Evolutionary conservation across 352 stramenopile genomes (phyloP), one percentile per base, ranked within the genome.

Genomic region (Globisporangium nagaii): DNA sequence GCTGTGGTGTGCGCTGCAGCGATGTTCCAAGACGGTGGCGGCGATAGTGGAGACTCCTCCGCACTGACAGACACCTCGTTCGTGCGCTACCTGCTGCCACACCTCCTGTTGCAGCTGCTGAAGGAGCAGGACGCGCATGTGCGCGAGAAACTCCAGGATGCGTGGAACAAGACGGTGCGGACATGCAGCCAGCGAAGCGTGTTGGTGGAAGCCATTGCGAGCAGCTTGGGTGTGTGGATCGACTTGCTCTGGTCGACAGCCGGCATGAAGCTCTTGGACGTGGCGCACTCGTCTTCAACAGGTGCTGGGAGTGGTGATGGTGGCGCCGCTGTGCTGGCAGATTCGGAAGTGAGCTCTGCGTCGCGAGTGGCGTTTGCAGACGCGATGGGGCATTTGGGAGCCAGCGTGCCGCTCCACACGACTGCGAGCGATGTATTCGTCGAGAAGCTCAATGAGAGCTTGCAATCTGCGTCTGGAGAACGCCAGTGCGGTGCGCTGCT

Each of bases 71-170:
- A 37, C 19, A 10, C 24, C 13, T 11, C 49, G n/a, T 53, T 63
- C 37, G 31, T 71, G 13, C 32, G 47, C 39, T 65, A 55, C 12
- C 53, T 88, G 34, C 50, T 89, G 22, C 63, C 82, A 1, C 83
- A 83, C 59, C 22, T 93, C 19, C 36, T 93, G 32, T 60, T 87
- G 22, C 83, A 93, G 49, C 10, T 91, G 9, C 45, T 90, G 42
- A 39, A 68, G 13, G 83, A 90, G 53, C 52, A 67, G 10, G 53
- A 81, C 9, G 43, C 71, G 2, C 30, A 42, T 7, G 36, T 73
- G 15, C 59, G 63, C 34, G 44, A 54, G 40, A 67, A 52, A 4
- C 37, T 90, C 20, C 32, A 77, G 40, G 36, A 45, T 15, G 53
- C 60, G 2, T 93, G 78, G 79, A 72, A 77, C 63, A 44, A 44